phyloP scores from a whole-genome alignment of 2,329 filamentous ascomycete species.

The Exophiala aquamarina region DNA sequence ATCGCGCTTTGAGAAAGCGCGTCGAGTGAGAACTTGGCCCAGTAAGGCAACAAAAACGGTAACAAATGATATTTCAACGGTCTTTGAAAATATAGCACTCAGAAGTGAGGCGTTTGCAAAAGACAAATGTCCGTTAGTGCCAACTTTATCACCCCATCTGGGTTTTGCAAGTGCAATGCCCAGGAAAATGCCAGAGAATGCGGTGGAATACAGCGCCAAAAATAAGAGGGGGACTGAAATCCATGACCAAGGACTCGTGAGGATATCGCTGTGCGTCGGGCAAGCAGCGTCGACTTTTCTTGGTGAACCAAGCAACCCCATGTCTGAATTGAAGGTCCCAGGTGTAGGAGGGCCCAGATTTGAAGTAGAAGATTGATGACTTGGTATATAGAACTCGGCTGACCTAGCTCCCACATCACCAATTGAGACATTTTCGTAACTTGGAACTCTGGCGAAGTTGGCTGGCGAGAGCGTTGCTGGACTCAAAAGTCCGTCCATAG shows the following conservation, averaged over 20 bases:
- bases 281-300: slow-evolving; percentile 26
- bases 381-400: neutral
- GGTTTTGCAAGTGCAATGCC: slow-evolving; percentile 62
- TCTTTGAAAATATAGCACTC: slow-evolving; percentile 70
- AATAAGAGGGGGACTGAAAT: slow-evolving; percentile 37
- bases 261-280: slow-evolving; percentile 32
- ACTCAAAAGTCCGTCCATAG: neutral
- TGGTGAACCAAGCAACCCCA: slow-evolving; percentile 4
- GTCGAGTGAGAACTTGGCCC: slow-evolving; percentile 71
- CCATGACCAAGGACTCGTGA: slow-evolving; percentile 12
- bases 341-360: slow-evolving; percentile 1
- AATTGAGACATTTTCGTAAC: neutral
- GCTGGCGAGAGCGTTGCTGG: neutral
- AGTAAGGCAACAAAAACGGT: slow-evolving; percentile 74
- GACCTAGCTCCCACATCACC: neutral
- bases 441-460: neutral
- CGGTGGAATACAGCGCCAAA: slow-evolving; percentile 39
- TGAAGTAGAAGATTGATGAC: neutral
- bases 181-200: slow-evolving; percentile 57
- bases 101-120: slow-evolving; percentile 67
- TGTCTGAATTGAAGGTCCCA: neutral
- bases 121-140: slow-evolving; percentile 51
- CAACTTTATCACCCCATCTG: slow-evolving; percentile 60
- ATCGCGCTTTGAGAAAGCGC: slow-evolving; percentile 61
- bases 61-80: slow-evolving; percentile 75